Evolutionary conservation across 805 yeast genomes (phyloP), one percentile per base, ranked within the genome.

Genomic region (Barnettozyma sp.): DNA sequence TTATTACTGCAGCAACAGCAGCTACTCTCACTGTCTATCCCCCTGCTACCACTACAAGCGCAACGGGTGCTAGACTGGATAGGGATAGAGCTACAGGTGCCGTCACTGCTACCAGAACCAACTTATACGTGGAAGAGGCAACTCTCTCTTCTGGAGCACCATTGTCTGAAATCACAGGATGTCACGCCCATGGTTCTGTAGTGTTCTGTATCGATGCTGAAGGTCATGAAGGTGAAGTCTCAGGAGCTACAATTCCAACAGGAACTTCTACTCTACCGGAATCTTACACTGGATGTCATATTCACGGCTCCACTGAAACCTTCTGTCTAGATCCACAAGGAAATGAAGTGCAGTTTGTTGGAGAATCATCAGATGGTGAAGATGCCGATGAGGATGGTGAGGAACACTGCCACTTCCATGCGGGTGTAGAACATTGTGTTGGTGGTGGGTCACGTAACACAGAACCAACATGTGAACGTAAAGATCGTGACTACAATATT

Each of bases 351-450:
- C 42, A 35, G 16, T 44, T 44, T 17, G 30, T 20, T 14, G 33
- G 21, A 7, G 26, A 19, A 2, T 9, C 20, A 13, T 26, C 21
- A 15, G 20, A 23, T 10, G 3, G 14, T n/a, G 20, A 17, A 13
- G 23, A 16, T 19, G 24, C 17, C 21, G 36, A 23, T 24, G 20
- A 13, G 9, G 37, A 27, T 8, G 12, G 22, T 17, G 44, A 44
- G n/a, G 26, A 30, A 9, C 38, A 30, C 21, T 46, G 50, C 38
- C 50, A 46, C 32, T 46, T 44, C 43, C 50, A 46, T 33, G 50
- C 50, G 20, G 50, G 50, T 32, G 47, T 46, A 16, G 49, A 46
- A 22, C 50, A 46, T 23, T 46, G 50, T 44, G 38, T 36, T 17
- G 47, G 47, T 25, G 47, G 43, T 19, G n/a, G n/a, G n/a, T 34